Percentiles rank a stretch among this genome's conserved stretches.
Conservation (phyloP, 1,284 basidiomycete species). For the Puccinia novopanici region DNA sequence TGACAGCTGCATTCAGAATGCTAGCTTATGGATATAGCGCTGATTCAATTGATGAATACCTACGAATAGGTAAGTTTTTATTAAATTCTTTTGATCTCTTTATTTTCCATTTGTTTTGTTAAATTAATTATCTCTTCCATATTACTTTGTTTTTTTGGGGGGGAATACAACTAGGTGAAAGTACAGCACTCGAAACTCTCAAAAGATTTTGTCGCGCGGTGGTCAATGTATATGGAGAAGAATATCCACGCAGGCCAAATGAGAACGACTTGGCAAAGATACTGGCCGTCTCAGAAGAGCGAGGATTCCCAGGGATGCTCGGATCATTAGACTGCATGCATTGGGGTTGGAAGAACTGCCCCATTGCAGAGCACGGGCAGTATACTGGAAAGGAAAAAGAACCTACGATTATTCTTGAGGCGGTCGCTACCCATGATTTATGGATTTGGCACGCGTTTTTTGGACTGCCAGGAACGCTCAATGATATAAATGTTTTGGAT, state of each 20-base stretch:
- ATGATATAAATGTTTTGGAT: neutral
- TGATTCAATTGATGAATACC: neutral
- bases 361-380: neutral
- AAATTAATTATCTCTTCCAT: neutral
- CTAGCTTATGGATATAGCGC: neutral
- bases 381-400: constrained; percentile 18
- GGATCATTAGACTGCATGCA: constrained; percentile 17
- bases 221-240: neutral
- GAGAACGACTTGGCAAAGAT: neutral
- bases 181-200: neutral
- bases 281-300: neutral
- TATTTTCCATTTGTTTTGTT: neutral
- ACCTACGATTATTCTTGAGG: neutral
- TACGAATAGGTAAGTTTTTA: no score
- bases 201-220: neutral
- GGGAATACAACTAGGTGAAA: neutral
- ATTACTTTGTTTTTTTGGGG: neutral
- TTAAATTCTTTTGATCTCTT: no score
- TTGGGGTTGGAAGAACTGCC: constrained; percentile 15
- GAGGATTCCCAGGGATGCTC: constrained; percentile 15
- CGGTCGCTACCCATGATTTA: neutral
- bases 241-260: neutral
- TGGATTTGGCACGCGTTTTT: no score
- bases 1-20: neutral
- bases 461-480: no score